A percentile compares a stretch with the other conserved stretches of the same genome.
phyloP scores from a whole-genome alignment of 2,329 filamentous ascomycete genomes.

The Hymenoscyphus fraxineus region DNA sequence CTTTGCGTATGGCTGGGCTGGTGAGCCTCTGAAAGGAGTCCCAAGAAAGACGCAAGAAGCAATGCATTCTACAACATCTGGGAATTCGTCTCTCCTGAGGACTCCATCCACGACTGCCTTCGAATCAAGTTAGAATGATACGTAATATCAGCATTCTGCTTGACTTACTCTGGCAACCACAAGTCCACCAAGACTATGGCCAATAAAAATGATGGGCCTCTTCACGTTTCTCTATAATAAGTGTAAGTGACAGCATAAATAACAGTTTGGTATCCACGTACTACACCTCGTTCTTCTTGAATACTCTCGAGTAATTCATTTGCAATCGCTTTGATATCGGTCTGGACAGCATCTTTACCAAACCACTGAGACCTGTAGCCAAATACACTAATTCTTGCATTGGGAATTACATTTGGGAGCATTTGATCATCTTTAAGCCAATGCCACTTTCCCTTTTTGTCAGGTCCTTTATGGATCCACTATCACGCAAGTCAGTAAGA shows the following conservation, averaged over 20 bases:
- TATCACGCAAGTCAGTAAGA: too few relatives aligned
- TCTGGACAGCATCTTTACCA: conserved; percentile 6
- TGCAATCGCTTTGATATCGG: not conserved
- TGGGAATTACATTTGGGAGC: conserved; percentile 4
- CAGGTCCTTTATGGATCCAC: not conserved
- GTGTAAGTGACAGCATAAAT: not conserved
- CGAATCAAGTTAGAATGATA: not conserved
- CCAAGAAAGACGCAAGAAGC: conserved; percentile 10
- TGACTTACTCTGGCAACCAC: conserved; percentile 35
- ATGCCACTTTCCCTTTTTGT: not conserved
- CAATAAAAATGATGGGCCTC: conserved; percentile 36
- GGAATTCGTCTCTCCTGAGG: conserved; percentile 2
- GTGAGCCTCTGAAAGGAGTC: conserved; percentile 10
- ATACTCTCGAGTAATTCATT: not conserved
- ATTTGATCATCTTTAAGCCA: conserved; percentile 9
- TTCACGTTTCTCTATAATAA: not conserved
- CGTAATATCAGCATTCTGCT: not conserved
- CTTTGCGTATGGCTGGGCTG: conserved; percentile 5
- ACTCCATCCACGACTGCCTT: conserved; percentile 15
- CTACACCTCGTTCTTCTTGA: not conserved
- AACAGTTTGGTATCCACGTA: not conserved
- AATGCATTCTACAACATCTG: conserved; percentile 7
- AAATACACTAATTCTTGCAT: conserved; percentile 10
- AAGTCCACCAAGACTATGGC: conserved; percentile 40
- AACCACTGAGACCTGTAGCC: conserved; percentile 10